Base-by-base conservation (phyloP, 108 stramenopile species). In the Epipyxis sp. region DNA sequence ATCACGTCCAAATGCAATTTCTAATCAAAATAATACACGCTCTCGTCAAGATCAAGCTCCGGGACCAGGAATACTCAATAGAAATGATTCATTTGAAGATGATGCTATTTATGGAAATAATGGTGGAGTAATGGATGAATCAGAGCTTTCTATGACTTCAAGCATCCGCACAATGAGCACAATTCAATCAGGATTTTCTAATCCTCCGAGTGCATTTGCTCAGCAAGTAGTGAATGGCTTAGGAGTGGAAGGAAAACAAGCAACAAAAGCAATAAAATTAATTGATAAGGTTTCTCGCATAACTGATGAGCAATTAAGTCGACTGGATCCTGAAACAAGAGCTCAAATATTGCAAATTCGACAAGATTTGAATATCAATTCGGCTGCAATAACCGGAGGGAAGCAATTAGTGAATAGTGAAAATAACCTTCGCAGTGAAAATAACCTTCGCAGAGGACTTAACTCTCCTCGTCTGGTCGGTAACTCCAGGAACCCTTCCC, bases 201-300 rank as follows among this genome's bases (percentile, higher is more conserved):
- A 40, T 20, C 20, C 20, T 37, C 65, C 29, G 35, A 68, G 65
- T 68, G 20, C 65, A 20, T 68, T 68, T 68, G 65, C 65, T 13
- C 29, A 68, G 65, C 29, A 68, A 20, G 65, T 68, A 37, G 65
- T 25, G 20, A 37, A 68, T 13, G 13, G 20, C 20, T 41, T 68
- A 37, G 65, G 65, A 13, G 65, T 68, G 65, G 29, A 68, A 37
- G 65, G 65, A 37, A 16, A 68, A 40, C 65, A 68, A 37, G 65
- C 65, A 68, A 16, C 16, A 16, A 37, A 37, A 13, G 65, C 65
- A 16, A 68, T 68, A 37, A 25, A 16, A 16, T 20, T 68, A 16
- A 68, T 68, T 25, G 65, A 68, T 25, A 13, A 41, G 20, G 20
- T 68, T 37, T 13, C 65, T 25, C 20, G 20, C 65, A 68, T 68